Evolutionary conservation across 805 yeast genomes (phyloP).

Genomic region (Kazachstania africana): DNA sequence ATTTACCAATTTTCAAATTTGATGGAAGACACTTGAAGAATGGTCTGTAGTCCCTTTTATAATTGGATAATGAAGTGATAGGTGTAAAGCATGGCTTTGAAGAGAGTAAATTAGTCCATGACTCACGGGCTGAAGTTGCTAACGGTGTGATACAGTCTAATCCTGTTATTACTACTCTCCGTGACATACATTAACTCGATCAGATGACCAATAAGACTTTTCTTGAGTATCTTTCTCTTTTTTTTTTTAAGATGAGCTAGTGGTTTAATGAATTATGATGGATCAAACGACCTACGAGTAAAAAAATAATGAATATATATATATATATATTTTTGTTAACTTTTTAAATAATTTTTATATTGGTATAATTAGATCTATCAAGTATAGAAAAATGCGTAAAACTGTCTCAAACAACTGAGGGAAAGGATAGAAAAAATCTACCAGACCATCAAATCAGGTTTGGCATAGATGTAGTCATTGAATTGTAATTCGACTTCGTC

Average conservation of each 20-base stretch:
- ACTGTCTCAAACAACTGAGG: no score
- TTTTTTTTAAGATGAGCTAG: no score
- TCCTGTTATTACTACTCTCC: slow-evolving; percentile 86
- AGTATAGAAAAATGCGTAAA: no score
- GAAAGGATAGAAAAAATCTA: no score
- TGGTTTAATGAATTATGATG: no score
- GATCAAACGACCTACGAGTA: no score
- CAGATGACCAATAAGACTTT: not conserved
- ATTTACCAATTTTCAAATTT: slow-evolving; percentile 56
- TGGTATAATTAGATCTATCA: no score
- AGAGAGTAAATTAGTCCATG: slow-evolving; percentile 44
- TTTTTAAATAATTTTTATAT: no score
- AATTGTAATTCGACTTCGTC: slow-evolving; percentile 29
- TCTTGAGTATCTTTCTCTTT: not conserved
- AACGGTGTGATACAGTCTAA: slow-evolving; percentile 78
- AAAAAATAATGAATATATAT: no score
- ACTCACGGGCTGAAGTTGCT: slow-evolving; percentile 50
- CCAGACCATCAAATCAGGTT: slow-evolving; percentile 27
- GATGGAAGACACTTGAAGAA: slow-evolving; percentile 44
- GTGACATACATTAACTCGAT: no score
- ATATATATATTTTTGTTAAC: no score
- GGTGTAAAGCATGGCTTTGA: slow-evolving; percentile 27
- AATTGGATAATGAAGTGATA: not conserved
- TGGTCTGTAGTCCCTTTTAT: slow-evolving; percentile 30
- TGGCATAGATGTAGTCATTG: slow-evolving; percentile 29